Evolutionary conservation across 2,329 filamentous ascomycete genomes (phyloP).

Genomic region (Hysterium pulicare): DNA sequence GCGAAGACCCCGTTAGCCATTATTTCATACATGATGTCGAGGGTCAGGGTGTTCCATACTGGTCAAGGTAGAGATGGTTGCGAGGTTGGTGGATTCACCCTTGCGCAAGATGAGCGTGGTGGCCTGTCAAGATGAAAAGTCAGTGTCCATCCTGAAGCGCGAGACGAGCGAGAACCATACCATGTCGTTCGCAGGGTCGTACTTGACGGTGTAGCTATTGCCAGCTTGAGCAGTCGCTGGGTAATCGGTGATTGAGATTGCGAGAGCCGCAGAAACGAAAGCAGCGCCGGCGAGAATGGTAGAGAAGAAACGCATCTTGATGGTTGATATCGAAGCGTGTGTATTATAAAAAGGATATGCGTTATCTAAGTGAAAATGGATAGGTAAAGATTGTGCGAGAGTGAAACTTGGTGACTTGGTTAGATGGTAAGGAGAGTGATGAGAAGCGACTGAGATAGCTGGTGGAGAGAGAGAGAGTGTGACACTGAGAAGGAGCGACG

Average conservation of each 20-base stretch:
- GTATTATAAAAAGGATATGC: conserved; percentile 9
- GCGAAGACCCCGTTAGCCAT: conserved; percentile 11
- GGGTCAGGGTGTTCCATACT: conserved; percentile 31
- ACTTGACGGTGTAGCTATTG: conserved; percentile 47
- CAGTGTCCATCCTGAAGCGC: neutral
- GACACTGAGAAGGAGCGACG: conserved; percentile 8
- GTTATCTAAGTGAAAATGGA: conserved; percentile 10
- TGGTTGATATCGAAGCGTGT: conserved; percentile 8
- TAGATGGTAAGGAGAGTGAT: conserved; percentile 14
- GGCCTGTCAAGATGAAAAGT: conserved; percentile 29
- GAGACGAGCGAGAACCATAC: conserved; percentile 8
- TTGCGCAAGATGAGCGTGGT: conserved; percentile 56
- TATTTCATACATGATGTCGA: neutral
- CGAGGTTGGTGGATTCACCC: conserved; percentile 49
- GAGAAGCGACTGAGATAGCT: conserved; percentile 9
- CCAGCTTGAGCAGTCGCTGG: conserved; percentile 49
- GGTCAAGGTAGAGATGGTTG: conserved; percentile 50
- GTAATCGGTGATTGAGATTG: conserved; percentile 49
- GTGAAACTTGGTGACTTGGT: neutral
- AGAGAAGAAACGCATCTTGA: conserved; percentile 52
- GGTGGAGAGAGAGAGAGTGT: conserved; percentile 11
- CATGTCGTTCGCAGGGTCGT: conserved; percentile 41
- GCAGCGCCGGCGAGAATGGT: conserved; percentile 44
- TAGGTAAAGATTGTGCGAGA: conserved; percentile 24
- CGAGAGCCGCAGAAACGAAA: conserved; percentile 41